Evolutionary conservation across 73 alveolate genomes (phyloP).

Genomic region (Tetrahymena thermophila): DNA sequence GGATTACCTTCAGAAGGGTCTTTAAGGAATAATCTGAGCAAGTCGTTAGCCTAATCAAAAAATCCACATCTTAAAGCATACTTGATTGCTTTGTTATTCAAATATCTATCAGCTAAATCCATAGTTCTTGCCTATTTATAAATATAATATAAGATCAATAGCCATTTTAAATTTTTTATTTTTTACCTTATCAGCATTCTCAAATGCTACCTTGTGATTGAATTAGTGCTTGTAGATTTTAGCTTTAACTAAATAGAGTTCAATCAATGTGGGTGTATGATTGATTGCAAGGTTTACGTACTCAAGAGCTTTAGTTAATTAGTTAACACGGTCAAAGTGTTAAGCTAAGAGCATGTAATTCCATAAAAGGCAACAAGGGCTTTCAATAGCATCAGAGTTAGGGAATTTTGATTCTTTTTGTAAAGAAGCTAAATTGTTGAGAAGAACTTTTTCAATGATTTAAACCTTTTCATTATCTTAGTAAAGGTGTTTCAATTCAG

Average conservation of each 20-base stretch:
- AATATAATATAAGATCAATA: background rate
- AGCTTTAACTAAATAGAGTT: conserved; percentile 79
- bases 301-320: conserved; percentile 64
- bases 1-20: conserved; percentile 72
- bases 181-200: conserved; percentile 49
- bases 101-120: conserved; percentile 92
- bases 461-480: conserved; percentile 30
- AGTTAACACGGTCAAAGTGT: conserved; percentile 62
- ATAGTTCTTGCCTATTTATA: conserved; percentile 61
- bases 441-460: conserved; percentile 43
- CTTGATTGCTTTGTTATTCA: conserved; percentile 83
- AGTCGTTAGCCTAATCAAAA: conserved; percentile 67
- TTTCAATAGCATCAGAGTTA: conserved; percentile 42
- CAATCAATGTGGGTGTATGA: conserved; percentile 88
- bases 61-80: conserved; percentile 60
- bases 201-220: conserved; percentile 61
- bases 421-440: conserved; percentile 6
- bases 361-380: conserved; percentile 58
- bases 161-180: background rate
- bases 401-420: conserved; percentile 26
- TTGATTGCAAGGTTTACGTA: conserved; percentile 72
- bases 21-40: conserved; percentile 73
- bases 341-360: conserved; percentile 59
- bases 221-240: conserved; percentile 67
- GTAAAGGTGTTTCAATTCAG: conserved; percentile 55